Evolutionary conservation across 208 protist species (phyloP).

Genomic region (Naegleria lovaniensis): DNA sequence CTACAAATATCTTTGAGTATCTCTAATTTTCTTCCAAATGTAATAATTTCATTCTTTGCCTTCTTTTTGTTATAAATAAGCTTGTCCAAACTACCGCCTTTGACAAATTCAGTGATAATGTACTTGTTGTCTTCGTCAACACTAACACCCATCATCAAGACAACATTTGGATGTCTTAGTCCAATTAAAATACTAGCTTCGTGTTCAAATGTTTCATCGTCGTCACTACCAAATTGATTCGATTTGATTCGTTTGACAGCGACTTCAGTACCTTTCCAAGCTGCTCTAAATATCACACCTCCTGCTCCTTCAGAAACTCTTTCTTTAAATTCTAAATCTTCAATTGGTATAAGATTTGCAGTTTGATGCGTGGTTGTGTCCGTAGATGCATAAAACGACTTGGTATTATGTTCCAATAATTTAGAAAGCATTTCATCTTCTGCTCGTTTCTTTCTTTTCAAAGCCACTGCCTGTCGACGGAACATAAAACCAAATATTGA

Average conservation of each 20-base stretch:
- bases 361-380: neutral
- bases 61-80: neutral
- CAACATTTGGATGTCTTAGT: constrained; percentile 3
- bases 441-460: neutral
- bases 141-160: neutral
- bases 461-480: neutral
- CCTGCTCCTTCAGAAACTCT: neutral
- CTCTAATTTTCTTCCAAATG: neutral
- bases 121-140: neutral
- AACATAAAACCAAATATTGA: neutral
- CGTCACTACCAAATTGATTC: neutral
- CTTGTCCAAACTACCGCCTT: neutral
- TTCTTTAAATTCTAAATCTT: neutral
- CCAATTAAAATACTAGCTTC: neutral
- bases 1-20: constrained; percentile 15
- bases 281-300: neutral
- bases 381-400: neutral
- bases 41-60: neutral
- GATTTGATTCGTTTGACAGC: constrained; percentile 12
- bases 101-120: neutral
- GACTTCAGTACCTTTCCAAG: neutral
- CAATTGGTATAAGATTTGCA: neutral
- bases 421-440: neutral
- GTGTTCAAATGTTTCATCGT: neutral
- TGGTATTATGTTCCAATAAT: neutral